phyloP scores from a whole-genome alignment of 257 asterid genomes.

The Eucommia ulmoides region DNA sequence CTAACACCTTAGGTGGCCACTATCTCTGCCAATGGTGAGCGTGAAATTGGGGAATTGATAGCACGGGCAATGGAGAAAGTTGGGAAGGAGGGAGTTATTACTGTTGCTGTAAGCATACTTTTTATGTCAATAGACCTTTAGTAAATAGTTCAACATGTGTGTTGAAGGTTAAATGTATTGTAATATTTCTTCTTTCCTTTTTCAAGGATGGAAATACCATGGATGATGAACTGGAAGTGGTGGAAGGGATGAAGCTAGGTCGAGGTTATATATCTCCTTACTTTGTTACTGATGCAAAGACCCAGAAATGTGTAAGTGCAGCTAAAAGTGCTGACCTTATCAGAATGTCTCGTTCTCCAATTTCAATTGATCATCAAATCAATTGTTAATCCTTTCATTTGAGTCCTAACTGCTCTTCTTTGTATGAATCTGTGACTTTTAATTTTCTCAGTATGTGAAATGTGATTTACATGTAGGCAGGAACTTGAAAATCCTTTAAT shows the following conservation, averaged over 20 bases:
- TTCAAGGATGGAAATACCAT: slow-evolving; percentile 65
- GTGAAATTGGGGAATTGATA: slow-evolving; percentile 71
- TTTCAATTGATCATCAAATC: not conserved
- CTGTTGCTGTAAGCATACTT: slow-evolving; percentile 63
- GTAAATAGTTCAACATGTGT: no score
- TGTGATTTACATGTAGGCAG: slow-evolving; percentile 30
- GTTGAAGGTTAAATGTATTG: no score
- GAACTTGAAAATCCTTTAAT: slow-evolving; percentile 88
- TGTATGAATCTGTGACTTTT: no score
- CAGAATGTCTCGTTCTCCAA: no score
- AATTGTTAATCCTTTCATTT: not conserved
- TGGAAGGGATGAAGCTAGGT: slow-evolving; percentile 89
- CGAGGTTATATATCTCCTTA: slow-evolving; percentile 92
- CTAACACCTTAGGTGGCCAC: slow-evolving; percentile 72
- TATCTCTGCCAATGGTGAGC: slow-evolving; percentile 83
- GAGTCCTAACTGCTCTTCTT: no score
- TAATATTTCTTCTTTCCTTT: no score
- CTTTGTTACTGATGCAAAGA: slow-evolving; percentile 58
- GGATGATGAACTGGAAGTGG: slow-evolving; percentile 85
- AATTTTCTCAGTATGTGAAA: not conserved
- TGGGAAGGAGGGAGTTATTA: slow-evolving; percentile 90
- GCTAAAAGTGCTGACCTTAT: no score
- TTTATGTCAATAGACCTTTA: no score
- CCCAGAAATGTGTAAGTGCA: slow-evolving; percentile 68
- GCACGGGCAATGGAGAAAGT: slow-evolving; percentile 95